Conservation (phyloP, 2,329 filamentous ascomycete species). For the Raffaelea albimanens region DNA sequence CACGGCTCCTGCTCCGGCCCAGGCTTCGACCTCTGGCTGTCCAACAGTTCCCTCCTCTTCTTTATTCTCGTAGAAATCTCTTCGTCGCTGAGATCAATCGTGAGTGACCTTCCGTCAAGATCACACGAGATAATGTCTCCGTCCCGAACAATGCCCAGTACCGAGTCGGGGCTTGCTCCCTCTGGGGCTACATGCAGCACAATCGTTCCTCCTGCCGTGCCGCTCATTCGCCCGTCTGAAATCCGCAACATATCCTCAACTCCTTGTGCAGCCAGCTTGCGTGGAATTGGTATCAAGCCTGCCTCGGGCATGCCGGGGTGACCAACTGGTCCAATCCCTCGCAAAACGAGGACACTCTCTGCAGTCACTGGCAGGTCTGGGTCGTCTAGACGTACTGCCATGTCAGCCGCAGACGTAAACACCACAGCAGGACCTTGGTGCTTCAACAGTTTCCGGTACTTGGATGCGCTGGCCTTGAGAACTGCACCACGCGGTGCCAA, state of each 20-base stretch:
- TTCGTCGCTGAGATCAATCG: conserved; percentile 53
- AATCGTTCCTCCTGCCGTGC: conserved; percentile 82
- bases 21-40: neutral
- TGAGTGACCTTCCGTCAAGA: conserved; percentile 53
- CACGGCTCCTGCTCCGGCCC: neutral
- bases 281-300: conserved; percentile 51
- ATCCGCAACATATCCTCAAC: conserved; percentile 74
- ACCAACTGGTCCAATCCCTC: conserved; percentile 83
- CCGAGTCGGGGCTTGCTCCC: conserved; percentile 66
- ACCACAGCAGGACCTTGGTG: conserved; percentile 43
- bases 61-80: conserved; percentile 42
- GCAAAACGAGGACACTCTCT: conserved; percentile 64
- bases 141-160: conserved; percentile 65
- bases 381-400: conserved; percentile 53
- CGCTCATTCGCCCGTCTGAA: conserved; percentile 80
- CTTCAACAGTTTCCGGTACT: conserved; percentile 52
- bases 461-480: conserved; percentile 80
- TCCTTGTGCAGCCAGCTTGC: conserved; percentile 66
- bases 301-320: conserved; percentile 93
- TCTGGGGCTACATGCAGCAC: conserved; percentile 83
- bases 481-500: conserved; percentile 76
- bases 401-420: conserved; percentile 68
- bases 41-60: neutral
- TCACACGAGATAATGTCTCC: conserved; percentile 76
- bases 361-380: conserved; percentile 50